phyloP scores from a whole-genome alignment of 179 eudicot genomes.

The Silene noctiflora region DNA sequence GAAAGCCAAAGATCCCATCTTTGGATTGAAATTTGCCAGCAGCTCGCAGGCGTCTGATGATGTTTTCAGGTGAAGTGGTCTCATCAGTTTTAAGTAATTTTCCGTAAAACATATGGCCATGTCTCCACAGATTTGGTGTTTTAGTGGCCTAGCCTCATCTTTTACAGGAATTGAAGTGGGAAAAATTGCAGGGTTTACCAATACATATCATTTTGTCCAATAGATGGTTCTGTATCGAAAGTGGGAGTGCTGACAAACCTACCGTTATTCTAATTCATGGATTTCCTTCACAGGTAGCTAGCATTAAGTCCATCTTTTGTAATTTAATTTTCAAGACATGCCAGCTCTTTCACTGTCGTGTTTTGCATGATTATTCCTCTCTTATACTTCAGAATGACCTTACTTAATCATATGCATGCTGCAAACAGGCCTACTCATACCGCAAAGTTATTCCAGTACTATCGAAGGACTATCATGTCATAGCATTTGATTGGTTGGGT shows the following conservation, averaged over 20 bases:
- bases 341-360: not conserved
- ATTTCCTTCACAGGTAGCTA: conserved; percentile 80
- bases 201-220: conserved; percentile 55
- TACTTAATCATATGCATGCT: conserved; percentile 29
- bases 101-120: conserved; percentile 9
- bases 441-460: conserved; percentile 83
- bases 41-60: conserved; percentile 85
- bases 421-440: conserved; percentile 88
- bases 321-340: not conserved
- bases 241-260: conserved; percentile 72
- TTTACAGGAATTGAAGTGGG: conserved; percentile 66
- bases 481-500: conserved; percentile 99
- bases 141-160: conserved; percentile 29
- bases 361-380: not conserved
- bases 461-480: conserved; percentile 73
- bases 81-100: not conserved
- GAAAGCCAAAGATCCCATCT: conserved; percentile 95
- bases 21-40: conserved; percentile 84
- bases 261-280: conserved; percentile 85
- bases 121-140: conserved; percentile 9
- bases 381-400: conserved; percentile 16
- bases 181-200: conserved; percentile 70
- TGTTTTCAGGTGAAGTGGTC: conserved; percentile 65
- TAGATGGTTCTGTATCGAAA: conserved; percentile 99
- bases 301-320: not conserved